Base-by-base conservation (phyloP, 2,329 filamentous ascomycete genomes). In the Aulographum hederae region DNA sequence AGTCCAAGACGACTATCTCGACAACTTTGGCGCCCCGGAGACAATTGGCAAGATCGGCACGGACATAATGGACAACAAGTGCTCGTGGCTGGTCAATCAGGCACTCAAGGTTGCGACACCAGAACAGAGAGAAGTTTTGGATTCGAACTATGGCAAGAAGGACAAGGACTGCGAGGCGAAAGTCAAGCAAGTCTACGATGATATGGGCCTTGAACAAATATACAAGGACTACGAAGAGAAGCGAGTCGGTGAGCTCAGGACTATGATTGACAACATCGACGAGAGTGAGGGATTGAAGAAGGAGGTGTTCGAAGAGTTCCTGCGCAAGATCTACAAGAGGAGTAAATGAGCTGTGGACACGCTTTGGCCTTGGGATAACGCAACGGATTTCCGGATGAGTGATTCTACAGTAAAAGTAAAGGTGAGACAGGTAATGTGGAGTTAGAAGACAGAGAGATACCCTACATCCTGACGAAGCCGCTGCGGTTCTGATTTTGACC, bases 61-160 rank as follows among this genome's bases (percentile, higher is more conserved):
- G 37, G 89, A 98, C 50, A 98, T 98, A 56, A 76, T 85, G 67
- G 89, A 98, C 63, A 98, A 98, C 71, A 98, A 98, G 69, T 98
- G 89, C 68, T 91, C 81, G 26, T 98, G 89, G 89, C 64, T 98
- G 37, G 70, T 98, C 57, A 98, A 98, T 68, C 77, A 93, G 59
- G 89, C 89, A 29, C 66, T 98, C 37, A 67, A 73, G 53, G 68
- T 77, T 39, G 78, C 71, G 41, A 85, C 69, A 2, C 73, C 81
- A 1, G 82, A 86, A 53, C 89, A 98, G 67, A 74, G 84, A 50
- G 67, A 78, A 58, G 57, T 91, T 25, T 73, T 98, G 32, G 82
- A 94, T 50, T 72, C 81, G 35, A 86, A 93, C 63, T 98, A 98
- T 55, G 89, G 89, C 43, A 73, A 73, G 52, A 98, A 95, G 67